A percentile compares a stretch with the other conserved stretches of the same genome.
phyloP scores from a whole-genome alignment of 257 asterid species.

The Haberlea rhodopensis region DNA sequence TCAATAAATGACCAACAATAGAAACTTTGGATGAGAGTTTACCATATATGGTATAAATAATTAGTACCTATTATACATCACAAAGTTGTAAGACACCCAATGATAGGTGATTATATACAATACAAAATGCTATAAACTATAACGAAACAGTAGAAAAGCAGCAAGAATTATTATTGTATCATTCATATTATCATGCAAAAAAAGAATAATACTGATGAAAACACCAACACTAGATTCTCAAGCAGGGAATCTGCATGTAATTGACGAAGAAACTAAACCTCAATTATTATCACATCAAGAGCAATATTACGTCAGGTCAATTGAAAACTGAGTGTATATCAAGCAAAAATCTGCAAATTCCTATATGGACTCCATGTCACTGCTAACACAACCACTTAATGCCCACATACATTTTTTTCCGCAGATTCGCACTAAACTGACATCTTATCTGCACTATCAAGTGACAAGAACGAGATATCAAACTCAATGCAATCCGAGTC shows the following conservation, averaged over 20 bases:
- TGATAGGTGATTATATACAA: neutral
- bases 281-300: slow-evolving; percentile 4
- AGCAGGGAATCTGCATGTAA: neutral
- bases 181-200: slow-evolving; percentile 7
- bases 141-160: slow-evolving; percentile 13
- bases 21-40: neutral
- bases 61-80: neutral
- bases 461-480: slow-evolving; percentile 37
- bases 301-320: slow-evolving; percentile 12
- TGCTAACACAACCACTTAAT: too few species aligned
- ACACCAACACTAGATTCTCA: neutral
- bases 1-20: slow-evolving; percentile 1
- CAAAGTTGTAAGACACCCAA: neutral
- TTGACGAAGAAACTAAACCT: neutral
- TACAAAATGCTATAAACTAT: neutral
- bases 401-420: too few species aligned
- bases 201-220: slow-evolving; percentile 5
- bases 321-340: neutral
- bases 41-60: neutral
- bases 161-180: neutral
- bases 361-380: too few species aligned
- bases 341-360: too few species aligned
- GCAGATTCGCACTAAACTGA: neutral
- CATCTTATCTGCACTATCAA: neutral
- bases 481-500: neutral